A percentile compares a stretch with the other conserved stretches of the same genome.
phyloP scores from a whole-genome alignment of 805 yeast genomes.

The Candida saitoana region DNA sequence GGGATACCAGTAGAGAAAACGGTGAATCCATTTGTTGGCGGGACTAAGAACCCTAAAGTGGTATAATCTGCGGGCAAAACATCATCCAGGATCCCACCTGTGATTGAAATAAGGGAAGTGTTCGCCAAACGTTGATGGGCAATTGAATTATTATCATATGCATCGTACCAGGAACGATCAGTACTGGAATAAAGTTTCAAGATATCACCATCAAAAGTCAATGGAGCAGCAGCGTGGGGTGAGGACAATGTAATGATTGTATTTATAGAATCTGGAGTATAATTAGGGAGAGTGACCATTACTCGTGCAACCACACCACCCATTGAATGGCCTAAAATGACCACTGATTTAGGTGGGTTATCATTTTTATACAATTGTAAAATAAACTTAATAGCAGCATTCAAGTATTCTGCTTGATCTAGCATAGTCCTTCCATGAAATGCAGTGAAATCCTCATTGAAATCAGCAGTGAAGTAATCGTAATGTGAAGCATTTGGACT shows the following conservation, averaged over 20 bases:
- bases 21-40: slow-evolving; percentile 73
- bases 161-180: slow-evolving; percentile 76
- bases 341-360: slow-evolving; percentile 61
- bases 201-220: slow-evolving; percentile 88
- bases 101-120: slow-evolving; percentile 73
- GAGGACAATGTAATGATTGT: slow-evolving; percentile 83
- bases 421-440: slow-evolving; percentile 90
- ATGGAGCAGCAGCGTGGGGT: slow-evolving; percentile 90
- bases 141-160: slow-evolving; percentile 30
- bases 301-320: slow-evolving; percentile 94
- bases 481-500: slow-evolving; percentile 41
- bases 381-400: slow-evolving; percentile 81
- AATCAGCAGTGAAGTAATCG: slow-evolving; percentile 89
- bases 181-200: slow-evolving; percentile 67
- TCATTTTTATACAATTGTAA: slow-evolving; percentile 56
- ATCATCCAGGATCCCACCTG: slow-evolving; percentile 81
- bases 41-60: slow-evolving; percentile 64
- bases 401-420: slow-evolving; percentile 89
- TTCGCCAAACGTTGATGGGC: slow-evolving; percentile 49
- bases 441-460: slow-evolving; percentile 94
- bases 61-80: slow-evolving; percentile 90
- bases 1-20: slow-evolving; percentile 85
- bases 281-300: slow-evolving; percentile 76
- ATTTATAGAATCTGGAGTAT: slow-evolving; percentile 65
- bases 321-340: slow-evolving; percentile 90